Evolutionary conservation across 352 stramenopile species (phyloP), one percentile per base, ranked within the genome.

Genomic region (Phytophthora tubulina): DNA sequence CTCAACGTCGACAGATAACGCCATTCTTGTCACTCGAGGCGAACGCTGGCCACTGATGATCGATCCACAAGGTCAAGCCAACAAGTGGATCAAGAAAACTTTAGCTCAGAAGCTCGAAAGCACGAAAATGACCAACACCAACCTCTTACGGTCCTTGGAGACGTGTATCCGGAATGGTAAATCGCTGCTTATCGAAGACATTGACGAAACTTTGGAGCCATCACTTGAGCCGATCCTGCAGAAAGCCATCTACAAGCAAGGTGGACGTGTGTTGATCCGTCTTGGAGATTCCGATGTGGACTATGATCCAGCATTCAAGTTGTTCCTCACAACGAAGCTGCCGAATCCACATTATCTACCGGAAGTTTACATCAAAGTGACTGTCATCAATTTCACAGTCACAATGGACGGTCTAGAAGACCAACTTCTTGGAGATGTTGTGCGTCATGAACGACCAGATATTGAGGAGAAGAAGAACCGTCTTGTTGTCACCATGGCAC

Each of bases 291-390:
- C 88, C 7, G 94, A 98, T 65, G 89, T 98, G 3, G 95, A 98
- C 70, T 98, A 98, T 68, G 91, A 98, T 41, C 85, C 89, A 7
- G 81, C 82, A 0, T 98, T 98, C 75, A 93, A 95, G 64, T 73
- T 98, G 13, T 98, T 95, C 62, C 78, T 98, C 42, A 98, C 95
- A 0, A 98, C 95, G 0, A 98, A 98, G 69, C 77, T 98, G 17
- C 85, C 95, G 6, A 98, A 98, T 62, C 95, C 95, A 7, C 95
- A 98, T 75, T 98, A 98, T 64, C 73, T 98, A 7, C 95, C 95
- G 0, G 95, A 98, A 35, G 89, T 98, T 5, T 98, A 96, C 82
- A 98, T 98, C 73, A 98, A 98, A 73, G 95, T 98, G 44, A 98
- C 94, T 3, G 84, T 98, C 10, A 98, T 98, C 76, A 98, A 98